phyloP scores from a whole-genome alignment of 805 yeast genomes.

The Barnettozyma botsteinii region DNA sequence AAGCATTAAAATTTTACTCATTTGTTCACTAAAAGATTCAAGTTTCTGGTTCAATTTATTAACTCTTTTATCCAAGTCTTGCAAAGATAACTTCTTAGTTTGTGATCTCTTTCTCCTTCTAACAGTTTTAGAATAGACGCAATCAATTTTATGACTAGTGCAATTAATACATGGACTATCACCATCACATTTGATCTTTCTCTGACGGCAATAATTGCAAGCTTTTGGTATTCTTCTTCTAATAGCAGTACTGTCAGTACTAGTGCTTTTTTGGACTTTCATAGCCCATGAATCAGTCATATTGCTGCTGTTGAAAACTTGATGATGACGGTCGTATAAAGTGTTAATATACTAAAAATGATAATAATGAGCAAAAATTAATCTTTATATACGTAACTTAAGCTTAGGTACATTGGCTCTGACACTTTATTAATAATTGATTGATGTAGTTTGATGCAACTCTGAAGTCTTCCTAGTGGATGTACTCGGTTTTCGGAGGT shows the following conservation, averaged over 20 bases:
- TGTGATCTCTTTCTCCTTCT: slow-evolving; percentile 18
- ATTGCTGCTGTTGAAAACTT: too few relatives aligned
- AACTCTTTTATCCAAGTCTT: slow-evolving; percentile 22
- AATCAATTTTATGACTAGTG: slow-evolving; percentile 75
- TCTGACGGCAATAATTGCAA: slow-evolving; percentile 37
- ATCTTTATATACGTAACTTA: too few relatives aligned
- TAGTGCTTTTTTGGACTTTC: neutral
- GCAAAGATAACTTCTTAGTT: slow-evolving; percentile 19
- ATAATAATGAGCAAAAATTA: too few relatives aligned
- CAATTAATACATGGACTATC: slow-evolving; percentile 64
- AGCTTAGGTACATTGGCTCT: too few relatives aligned
- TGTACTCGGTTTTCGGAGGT: neutral
- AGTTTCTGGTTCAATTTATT: slow-evolving; percentile 17
- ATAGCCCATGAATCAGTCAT: slow-evolving; percentile 1
- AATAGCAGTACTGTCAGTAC: neutral
- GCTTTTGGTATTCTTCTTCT: slow-evolving; percentile 34
- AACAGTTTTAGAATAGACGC: slow-evolving; percentile 48
- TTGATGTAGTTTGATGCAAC: neutral
- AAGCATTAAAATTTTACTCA: slow-evolving; percentile 10
- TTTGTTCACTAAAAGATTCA: slow-evolving; percentile 11
- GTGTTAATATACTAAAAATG: too few relatives aligned
- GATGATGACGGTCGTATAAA: too few relatives aligned
- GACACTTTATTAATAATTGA: neutral
- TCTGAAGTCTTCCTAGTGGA: too few relatives aligned
- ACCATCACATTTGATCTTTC: slow-evolving; percentile 38